Evolutionary conservation across 208 protist genomes (phyloP), one percentile per base, ranked within the genome.

Genomic region (Acanthamoeba royreba): DNA sequence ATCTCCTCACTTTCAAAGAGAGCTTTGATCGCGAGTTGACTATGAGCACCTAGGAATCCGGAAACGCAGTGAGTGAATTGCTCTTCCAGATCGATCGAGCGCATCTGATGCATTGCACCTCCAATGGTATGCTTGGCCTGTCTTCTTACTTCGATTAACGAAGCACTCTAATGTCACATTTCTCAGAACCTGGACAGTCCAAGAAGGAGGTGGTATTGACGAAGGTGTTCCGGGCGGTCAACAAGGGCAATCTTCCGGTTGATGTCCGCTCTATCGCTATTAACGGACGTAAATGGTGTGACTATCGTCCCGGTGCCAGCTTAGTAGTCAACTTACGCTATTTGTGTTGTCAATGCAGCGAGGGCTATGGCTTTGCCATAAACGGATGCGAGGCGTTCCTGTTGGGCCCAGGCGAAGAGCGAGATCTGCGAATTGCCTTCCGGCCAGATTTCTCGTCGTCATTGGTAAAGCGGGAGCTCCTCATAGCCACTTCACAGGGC

Each of bases 371-470:
- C 13, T 92, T 92, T 42, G 45, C 33, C 5, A 46, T 81, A 35
- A 19, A 79, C 19, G 55, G n/a, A 11, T 92, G 87, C 31, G 58
- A 77, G n/a, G 61, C n/a, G 9, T 77, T 69, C 45, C 4, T 42
- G 38, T 33, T 92, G 42, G 31, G 40, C 1, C 87, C 87, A 13
- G 87, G 58, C n/a, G 55, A 92, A 31, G 43, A 53, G 25, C 55
- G 28, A 8, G 63, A 92, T 31, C n/a, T 92, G 43, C 25, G 19
- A 25, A 92, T 92, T 58, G 40, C 87, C n/a, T 92, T 92, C 63
- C 53, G 87, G 33, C 87, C 87, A 13, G 87, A 92, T 58, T 92
- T 92, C 40, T 79, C 55, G n/a, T 69, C 87, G 19, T 92, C 87
- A 4, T 25, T 92, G 63, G 87, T 92, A 19, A 42, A 77, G 63